phyloP scores from a whole-genome alignment of 768 basidiomycete species.

The Leccinum subgranulosum region DNA sequence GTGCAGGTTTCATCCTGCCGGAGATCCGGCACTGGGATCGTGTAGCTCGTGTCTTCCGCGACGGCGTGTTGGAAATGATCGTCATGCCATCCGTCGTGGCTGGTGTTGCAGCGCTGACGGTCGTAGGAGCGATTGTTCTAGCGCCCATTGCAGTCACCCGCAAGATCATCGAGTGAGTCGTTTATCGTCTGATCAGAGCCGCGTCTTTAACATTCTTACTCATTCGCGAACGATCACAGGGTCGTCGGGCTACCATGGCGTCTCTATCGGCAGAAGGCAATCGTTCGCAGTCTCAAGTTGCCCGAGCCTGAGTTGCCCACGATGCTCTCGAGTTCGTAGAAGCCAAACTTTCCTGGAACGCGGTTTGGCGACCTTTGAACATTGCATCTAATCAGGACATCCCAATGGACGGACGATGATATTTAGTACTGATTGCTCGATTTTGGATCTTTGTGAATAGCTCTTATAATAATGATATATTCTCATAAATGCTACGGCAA shows the following conservation, averaged over 20 bases:
- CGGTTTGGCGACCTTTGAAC: no score
- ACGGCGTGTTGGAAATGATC: not conserved
- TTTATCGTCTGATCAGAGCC: not conserved
- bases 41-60: not conserved
- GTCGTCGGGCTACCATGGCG: constrained; percentile 4
- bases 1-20: constrained; percentile 4
- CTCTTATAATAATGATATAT: not conserved
- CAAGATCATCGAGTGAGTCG: not conserved
- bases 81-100: constrained; percentile 3
- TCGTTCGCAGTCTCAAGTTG: constrained; percentile 1
- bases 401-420: not conserved
- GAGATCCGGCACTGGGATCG: constrained; percentile 11
- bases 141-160: not conserved
- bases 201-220: not conserved
- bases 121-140: not conserved
- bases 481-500: no score
- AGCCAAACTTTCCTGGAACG: not conserved
- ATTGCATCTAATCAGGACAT: not conserved
- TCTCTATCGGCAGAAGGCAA: constrained; percentile 2
- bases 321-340: not conserved
- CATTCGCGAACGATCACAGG: not conserved
- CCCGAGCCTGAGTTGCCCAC: not conserved
- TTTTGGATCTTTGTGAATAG: not conserved
- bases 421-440: not conserved
- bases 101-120: not conserved